Evolutionary conservation across 495 filamentous ascomycete species (phyloP), one percentile per base, ranked within the genome.

Genomic region (Neurospora sp.): DNA sequence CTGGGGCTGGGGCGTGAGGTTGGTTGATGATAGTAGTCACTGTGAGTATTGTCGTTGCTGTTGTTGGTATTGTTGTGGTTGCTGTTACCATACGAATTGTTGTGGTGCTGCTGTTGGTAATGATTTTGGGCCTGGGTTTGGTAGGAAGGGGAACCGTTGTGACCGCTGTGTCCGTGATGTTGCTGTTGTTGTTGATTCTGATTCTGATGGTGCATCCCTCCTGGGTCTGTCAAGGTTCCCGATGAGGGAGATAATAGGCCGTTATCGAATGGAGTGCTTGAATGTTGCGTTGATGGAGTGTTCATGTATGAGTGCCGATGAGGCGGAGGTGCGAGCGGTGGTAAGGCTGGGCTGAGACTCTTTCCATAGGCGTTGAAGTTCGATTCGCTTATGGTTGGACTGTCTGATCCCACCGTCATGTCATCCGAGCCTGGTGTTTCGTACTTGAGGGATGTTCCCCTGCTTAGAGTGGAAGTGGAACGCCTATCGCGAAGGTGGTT

Each of bases 361-460:
- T 66, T 66, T 3, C 54, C 54, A 37, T 66, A 66, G 73, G 73
- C 75, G 73, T 70, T 75, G 4, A 70, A 37, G 20, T 39, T 46
- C 41, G 39, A 72, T 39, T 27, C 44, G 42, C 35, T 70, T 16
- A 66, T 66, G 54, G 54, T 66, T 9, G 54, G 54, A 35, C 23
- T 66, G 54, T 66, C 27, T 31, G 54, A 66, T 66, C 14, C 23
- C 31, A 35, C 14, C 14, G 54, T 76, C 42, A 79, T 59, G 23
- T 83, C 83, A 35, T 79, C 79, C 2, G 78, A 75, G 23, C 78
- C 74, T 5, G 79, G 38, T 12, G 74, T 77, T 54, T 84, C 83
- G 73, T 82, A 85, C 40, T 82, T 78, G 39, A 81, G 73, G 18
- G 78, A 76, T 35, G 54, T 66, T 66, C 54, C 54, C 7, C 54